Evolutionary conservation across 257 asterid species (phyloP).

Genomic region (Apocynum venetum): DNA sequence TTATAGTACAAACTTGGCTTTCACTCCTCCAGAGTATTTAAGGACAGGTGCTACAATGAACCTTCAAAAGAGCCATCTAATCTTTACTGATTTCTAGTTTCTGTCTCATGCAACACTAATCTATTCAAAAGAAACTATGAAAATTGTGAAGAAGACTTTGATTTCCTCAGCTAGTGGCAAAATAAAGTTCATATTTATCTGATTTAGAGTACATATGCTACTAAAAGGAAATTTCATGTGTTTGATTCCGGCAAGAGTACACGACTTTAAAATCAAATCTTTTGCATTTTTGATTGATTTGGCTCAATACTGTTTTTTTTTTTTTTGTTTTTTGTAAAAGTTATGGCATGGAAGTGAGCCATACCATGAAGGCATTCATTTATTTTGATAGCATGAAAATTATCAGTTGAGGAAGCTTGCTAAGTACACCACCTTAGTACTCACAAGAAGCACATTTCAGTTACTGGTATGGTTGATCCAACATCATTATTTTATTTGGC

Average conservation of each 20-base stretch:
- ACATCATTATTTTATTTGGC: slow-evolving; percentile 17
- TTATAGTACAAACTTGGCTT: slow-evolving; percentile 45
- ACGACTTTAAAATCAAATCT: background rate
- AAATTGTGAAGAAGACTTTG: background rate
- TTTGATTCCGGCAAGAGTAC: background rate
- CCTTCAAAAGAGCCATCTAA: background rate
- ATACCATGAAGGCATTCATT: background rate
- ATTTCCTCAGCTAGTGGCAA: background rate
- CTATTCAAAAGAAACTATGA: background rate
- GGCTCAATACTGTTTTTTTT: background rate
- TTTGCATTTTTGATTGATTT: background rate
- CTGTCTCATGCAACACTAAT: background rate
- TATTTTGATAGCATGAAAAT: background rate
- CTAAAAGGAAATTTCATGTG: background rate
- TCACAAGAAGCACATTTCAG: background rate
- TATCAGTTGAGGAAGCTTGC: background rate
- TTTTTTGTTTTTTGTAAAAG: background rate
- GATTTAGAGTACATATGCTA: background rate
- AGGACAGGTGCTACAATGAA: slow-evolving; percentile 30
- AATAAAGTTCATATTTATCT: background rate
- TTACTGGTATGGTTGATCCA: background rate
- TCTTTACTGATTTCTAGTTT: background rate
- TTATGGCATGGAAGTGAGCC: background rate
- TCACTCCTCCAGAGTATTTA: slow-evolving; percentile 47
- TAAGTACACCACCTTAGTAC: background rate